These are phyloP conservation scores for Tolypocladium tropicale DNA, from an alignment of 2,329 filamentous ascomycete species.

Conservation along the genomic window DNA sequence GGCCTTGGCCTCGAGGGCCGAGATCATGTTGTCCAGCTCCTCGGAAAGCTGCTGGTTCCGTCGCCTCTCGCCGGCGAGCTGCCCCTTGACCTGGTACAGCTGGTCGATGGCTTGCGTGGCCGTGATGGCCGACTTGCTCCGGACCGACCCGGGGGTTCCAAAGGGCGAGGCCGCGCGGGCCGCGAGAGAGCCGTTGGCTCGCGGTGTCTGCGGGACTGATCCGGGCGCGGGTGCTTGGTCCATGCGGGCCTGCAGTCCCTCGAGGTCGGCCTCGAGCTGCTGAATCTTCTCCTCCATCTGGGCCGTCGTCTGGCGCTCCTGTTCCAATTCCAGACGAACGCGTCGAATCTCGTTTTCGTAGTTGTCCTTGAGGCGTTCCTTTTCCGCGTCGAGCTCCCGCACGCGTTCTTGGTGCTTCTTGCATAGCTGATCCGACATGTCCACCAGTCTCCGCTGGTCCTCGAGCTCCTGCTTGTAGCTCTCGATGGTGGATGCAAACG, in stretches of 20 bases:
- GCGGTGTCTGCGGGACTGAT: constrained; percentile 50
- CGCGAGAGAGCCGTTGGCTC: constrained; percentile 44
- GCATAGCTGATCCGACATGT: constrained; percentile 69
- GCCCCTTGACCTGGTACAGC: constrained; percentile 57
- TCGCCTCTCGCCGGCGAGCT: constrained; percentile 64
- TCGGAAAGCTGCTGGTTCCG: constrained; percentile 63
- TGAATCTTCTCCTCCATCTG: constrained; percentile 38
- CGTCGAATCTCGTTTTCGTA: constrained; percentile 50
- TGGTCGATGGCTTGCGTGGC: constrained; percentile 55
- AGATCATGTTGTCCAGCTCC: constrained; percentile 77
- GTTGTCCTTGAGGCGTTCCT: constrained; percentile 50
- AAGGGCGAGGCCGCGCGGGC: constrained; percentile 50
- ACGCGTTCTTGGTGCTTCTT: constrained; percentile 61
- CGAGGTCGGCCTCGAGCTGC: constrained; percentile 42
- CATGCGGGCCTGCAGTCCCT: constrained; percentile 38
- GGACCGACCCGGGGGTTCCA: constrained; percentile 47
- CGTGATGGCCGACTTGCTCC: constrained; percentile 44
- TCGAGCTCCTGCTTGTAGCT: constrained; percentile 81
- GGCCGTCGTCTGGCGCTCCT: constrained; percentile 35
- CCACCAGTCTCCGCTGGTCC: constrained; percentile 67
- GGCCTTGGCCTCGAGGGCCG: constrained; percentile 72
- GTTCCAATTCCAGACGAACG: constrained; percentile 46
- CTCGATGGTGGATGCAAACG: constrained; percentile 72
- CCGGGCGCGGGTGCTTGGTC: constrained; percentile 32
- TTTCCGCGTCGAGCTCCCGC: constrained; percentile 58